phyloP scores from a whole-genome alignment of 257 asterid genomes.

The Penstemon barbatus region DNA sequence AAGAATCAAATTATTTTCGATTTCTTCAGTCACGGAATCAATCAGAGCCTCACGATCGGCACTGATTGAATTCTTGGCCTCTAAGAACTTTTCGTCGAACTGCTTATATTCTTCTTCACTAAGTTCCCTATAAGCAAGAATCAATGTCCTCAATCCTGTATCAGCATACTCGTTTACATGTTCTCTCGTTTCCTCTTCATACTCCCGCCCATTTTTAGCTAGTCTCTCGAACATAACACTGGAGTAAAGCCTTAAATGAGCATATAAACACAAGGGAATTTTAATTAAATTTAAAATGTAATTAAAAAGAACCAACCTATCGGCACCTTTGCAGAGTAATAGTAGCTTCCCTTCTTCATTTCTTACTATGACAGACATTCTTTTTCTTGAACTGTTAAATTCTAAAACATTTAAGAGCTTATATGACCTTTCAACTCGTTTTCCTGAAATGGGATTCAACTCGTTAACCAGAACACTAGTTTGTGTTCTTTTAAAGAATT shows the following conservation, averaged over 20 bases:
- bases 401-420: constrained; percentile 56
- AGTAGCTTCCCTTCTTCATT: constrained; percentile 61
- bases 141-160: constrained; percentile 72
- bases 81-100: constrained; percentile 40
- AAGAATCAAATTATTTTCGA: constrained; percentile 69
- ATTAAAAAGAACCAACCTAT: constrained; percentile 50
- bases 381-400: constrained; percentile 65
- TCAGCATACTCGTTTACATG: constrained; percentile 68
- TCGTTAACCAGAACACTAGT: constrained; percentile 57
- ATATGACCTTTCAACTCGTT: constrained; percentile 60
- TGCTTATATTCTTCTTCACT: constrained; percentile 51
- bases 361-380: constrained; percentile 72
- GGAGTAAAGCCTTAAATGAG: constrained; percentile 25
- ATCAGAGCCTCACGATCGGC: constrained; percentile 55
- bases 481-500: constrained; percentile 70
- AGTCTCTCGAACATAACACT: constrained; percentile 73
- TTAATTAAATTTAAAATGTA: neutral
- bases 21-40: constrained; percentile 50
- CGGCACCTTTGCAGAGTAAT: constrained; percentile 75
- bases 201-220: constrained; percentile 44
- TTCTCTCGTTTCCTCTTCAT: constrained; percentile 51
- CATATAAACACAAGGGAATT: neutral
- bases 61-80: constrained; percentile 59
- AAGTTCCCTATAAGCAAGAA: constrained; percentile 63
- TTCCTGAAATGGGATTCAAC: constrained; percentile 50